Conservation (phyloP, 768 basidiomycete species). For the Steccherinum ochraceum region DNA sequence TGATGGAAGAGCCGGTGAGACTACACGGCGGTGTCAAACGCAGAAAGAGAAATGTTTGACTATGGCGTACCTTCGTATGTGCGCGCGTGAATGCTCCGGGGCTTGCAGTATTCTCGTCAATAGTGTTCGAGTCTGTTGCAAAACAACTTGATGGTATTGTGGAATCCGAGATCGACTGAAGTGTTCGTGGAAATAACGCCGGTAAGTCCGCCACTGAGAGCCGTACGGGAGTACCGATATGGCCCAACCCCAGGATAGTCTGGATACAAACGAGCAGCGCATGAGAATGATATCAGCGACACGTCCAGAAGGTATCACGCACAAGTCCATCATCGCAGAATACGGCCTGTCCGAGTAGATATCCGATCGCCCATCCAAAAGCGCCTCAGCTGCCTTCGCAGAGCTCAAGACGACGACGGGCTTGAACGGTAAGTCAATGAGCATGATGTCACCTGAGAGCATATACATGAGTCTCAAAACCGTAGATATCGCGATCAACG, state of each 20-base stretch:
- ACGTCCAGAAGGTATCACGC: conserved; percentile 6
- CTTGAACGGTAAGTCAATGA: too few relatives aligned
- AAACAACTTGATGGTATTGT: not conserved
- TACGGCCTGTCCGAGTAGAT: conserved; percentile 27
- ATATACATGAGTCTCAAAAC: too few relatives aligned
- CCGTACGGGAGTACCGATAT: conserved; percentile 6
- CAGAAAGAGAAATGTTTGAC: too few relatives aligned
- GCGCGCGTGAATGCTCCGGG: too few relatives aligned
- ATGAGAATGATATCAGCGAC: not conserved
- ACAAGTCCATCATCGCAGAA: not conserved
- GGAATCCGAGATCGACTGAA: conserved; percentile 1
- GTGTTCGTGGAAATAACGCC: conserved; percentile 3
- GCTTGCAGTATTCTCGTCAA: too few relatives aligned
- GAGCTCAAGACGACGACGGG: conserved; percentile 25
- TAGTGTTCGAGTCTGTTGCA: too few relatives aligned
- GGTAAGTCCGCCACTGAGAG: conserved; percentile 1
- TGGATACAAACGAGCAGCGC: too few relatives aligned
- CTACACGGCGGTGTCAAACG: too few relatives aligned
- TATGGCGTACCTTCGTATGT: too few relatives aligned
- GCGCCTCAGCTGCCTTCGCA: conserved; percentile 16
- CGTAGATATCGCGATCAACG: too few relatives aligned
- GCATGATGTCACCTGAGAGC: too few relatives aligned
- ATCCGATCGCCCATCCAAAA: conserved; percentile 23
- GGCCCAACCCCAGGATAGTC: conserved; percentile 6
- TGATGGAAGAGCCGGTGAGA: too few relatives aligned